A percentile compares a stretch with the other conserved stretches of the same genome.
Evolutionary conservation across 768 basidiomycete species (phyloP).

Genomic region (Tricholoma saponaceum): DNA sequence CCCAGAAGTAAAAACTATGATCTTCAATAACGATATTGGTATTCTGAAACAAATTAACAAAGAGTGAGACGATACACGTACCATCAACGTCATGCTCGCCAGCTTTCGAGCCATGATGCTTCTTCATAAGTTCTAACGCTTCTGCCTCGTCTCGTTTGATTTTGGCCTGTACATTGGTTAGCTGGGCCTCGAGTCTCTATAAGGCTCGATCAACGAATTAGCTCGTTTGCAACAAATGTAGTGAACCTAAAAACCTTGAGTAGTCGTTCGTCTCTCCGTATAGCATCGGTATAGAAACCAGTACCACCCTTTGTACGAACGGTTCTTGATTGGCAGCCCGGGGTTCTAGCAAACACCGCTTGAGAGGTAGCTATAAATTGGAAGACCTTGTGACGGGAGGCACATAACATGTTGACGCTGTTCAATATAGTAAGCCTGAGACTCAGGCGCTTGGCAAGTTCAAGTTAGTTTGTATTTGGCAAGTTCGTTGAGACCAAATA

Average conservation of each 20-base stretch:
- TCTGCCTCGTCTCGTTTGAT: constrained; percentile 23
- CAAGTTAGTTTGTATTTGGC: not conserved
- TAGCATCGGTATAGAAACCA: constrained; percentile 16
- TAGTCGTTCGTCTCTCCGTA: constrained; percentile 23
- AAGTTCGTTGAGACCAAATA: not conserved
- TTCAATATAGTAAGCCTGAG: not conserved
- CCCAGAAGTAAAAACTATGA: constrained; percentile 23
- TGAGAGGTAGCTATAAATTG: not conserved
- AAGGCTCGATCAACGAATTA: constrained; percentile 5
- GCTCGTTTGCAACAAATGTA: not conserved
- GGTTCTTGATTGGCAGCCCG: constrained; percentile 9
- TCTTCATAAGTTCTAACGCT: constrained; percentile 15
- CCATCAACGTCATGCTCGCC: constrained; percentile 8
- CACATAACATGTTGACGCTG: not conserved
- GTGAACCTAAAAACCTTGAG: constrained; percentile 16
- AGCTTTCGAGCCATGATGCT: constrained; percentile 1
- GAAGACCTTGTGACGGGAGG: not conserved
- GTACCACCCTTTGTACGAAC: constrained; percentile 18
- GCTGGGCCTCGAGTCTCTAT: constrained; percentile 26
- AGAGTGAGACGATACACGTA: not conserved
- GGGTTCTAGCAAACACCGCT: not conserved
- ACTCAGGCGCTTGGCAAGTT: not conserved
- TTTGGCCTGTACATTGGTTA: constrained; percentile 19
- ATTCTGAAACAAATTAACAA: not conserved
- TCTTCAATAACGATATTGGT: constrained; percentile 1